Evolutionary conservation across 371 early-diverging fungal genomes (phyloP).

Genomic region (Mucor racemosus): DNA sequence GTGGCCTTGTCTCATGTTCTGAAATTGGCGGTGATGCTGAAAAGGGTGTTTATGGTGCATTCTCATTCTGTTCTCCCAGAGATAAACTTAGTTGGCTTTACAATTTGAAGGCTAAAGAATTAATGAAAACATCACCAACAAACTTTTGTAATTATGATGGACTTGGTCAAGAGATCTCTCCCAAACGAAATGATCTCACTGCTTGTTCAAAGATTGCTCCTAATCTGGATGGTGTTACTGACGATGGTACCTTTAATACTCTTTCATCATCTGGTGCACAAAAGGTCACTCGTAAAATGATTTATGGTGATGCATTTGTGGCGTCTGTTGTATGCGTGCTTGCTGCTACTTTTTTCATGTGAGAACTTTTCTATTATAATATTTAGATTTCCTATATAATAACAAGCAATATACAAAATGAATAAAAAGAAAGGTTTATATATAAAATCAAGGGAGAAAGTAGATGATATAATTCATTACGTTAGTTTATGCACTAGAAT

Average conservation of each 20-base stretch:
- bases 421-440: no score
- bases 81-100: conserved; percentile 60
- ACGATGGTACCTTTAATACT: neutral
- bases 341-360: conserved; percentile 18
- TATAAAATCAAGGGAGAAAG: no score
- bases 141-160: conserved; percentile 46
- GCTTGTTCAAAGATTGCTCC: conserved; percentile 38
- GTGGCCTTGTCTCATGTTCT: conserved; percentile 56
- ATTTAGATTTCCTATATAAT: no score
- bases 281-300: neutral
- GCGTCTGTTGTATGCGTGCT: conserved; percentile 18
- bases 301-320: conserved; percentile 20
- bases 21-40: conserved; percentile 60
- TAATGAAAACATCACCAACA: conserved; percentile 20
- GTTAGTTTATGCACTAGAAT: neutral
- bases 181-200: conserved; percentile 39
- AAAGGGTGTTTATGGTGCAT: conserved; percentile 60
- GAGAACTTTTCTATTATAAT: neutral
- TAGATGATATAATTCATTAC: no score
- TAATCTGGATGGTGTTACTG: conserved; percentile 16
- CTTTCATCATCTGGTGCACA: conserved; percentile 3
- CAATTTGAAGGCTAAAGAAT: conserved; percentile 32
- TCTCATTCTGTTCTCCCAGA: conserved; percentile 55
- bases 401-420: no score
- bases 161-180: conserved; percentile 35